These are phyloP conservation scores for Phytophthora crassamura DNA, from an alignment of 352 stramenopile genomes.

Conservation along the genomic window DNA sequence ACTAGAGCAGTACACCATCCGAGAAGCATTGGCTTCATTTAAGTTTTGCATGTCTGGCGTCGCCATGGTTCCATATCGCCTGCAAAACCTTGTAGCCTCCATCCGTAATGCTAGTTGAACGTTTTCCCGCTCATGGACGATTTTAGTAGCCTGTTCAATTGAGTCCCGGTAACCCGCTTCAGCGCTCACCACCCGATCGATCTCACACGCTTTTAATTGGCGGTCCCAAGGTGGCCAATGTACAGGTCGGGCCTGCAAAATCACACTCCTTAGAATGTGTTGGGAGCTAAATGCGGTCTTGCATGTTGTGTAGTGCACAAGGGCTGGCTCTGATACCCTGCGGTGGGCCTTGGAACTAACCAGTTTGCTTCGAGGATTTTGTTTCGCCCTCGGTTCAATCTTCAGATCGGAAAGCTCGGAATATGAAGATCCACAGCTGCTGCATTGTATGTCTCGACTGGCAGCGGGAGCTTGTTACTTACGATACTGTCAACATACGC, in stretches of 20 bases:
- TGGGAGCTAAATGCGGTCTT: conserved; percentile 1
- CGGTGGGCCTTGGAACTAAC: no score
- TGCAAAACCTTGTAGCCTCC: no score
- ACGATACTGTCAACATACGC: no score
- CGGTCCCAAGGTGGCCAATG: conserved; percentile 2
- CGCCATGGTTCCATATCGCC: background rate
- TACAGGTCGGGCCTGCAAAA: background rate
- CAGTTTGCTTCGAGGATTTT: no score
- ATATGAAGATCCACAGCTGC: no score
- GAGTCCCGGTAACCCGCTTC: background rate
- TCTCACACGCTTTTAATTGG: background rate
- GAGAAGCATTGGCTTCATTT: background rate
- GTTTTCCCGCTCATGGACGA: no score
- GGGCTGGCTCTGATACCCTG: background rate
- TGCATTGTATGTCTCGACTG: no score
- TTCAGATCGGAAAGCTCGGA: no score
- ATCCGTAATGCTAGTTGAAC: no score
- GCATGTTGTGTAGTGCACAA: conserved; percentile 1
- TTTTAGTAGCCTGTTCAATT: background rate
- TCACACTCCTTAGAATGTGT: background rate
- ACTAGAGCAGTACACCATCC: background rate
- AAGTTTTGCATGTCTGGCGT: background rate
- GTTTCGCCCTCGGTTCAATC: no score
- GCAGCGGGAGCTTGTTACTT: no score
- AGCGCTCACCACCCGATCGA: background rate